Conservation (phyloP, 2,329 filamentous ascomycete genomes). For the Sclerotiophoma versabilis region DNA sequence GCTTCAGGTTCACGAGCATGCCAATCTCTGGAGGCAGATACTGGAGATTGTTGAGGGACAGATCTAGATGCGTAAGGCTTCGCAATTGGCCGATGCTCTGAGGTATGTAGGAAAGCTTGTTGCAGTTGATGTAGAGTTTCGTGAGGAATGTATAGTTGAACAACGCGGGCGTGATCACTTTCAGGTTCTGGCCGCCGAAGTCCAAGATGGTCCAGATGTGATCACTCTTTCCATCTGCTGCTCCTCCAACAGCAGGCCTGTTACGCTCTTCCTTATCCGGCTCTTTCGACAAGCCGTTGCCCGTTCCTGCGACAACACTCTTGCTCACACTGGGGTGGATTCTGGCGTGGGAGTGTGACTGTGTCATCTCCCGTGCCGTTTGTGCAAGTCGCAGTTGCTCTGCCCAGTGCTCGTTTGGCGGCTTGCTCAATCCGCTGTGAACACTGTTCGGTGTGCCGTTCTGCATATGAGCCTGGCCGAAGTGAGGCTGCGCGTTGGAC, state of each 20-base stretch:
- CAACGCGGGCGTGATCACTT: slow-evolving; percentile 78
- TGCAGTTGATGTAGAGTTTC: slow-evolving; percentile 92
- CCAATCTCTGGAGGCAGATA: slow-evolving; percentile 89
- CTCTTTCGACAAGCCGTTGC: slow-evolving; percentile 59
- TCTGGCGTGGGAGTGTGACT: slow-evolving; percentile 77
- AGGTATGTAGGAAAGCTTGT: slow-evolving; percentile 84
- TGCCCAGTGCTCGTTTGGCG: slow-evolving; percentile 79
- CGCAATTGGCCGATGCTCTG: slow-evolving; percentile 81
- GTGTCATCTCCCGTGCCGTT: slow-evolving; percentile 72
- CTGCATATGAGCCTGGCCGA: slow-evolving; percentile 64
- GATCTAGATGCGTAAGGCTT: slow-evolving; percentile 81
- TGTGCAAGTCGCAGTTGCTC: slow-evolving; percentile 84
- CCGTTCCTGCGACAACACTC: slow-evolving; percentile 64
- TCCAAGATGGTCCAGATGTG: slow-evolving; percentile 95
- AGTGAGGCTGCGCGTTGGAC: slow-evolving; percentile 69
- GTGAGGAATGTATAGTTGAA: slow-evolving; percentile 89
- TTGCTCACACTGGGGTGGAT: slow-evolving; percentile 74
- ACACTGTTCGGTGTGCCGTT: slow-evolving; percentile 64
- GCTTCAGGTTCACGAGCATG: slow-evolving; percentile 93
- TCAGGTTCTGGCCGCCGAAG: slow-evolving; percentile 92
- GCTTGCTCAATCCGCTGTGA: slow-evolving; percentile 64
- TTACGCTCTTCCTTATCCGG: slow-evolving; percentile 66
- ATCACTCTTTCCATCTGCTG: slow-evolving; percentile 49
- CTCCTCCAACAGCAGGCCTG: slow-evolving; percentile 67
- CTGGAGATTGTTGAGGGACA: slow-evolving; percentile 85